Evolutionary conservation across 768 basidiomycete species (phyloP).

Genomic region (Dentipellis sp.): DNA sequence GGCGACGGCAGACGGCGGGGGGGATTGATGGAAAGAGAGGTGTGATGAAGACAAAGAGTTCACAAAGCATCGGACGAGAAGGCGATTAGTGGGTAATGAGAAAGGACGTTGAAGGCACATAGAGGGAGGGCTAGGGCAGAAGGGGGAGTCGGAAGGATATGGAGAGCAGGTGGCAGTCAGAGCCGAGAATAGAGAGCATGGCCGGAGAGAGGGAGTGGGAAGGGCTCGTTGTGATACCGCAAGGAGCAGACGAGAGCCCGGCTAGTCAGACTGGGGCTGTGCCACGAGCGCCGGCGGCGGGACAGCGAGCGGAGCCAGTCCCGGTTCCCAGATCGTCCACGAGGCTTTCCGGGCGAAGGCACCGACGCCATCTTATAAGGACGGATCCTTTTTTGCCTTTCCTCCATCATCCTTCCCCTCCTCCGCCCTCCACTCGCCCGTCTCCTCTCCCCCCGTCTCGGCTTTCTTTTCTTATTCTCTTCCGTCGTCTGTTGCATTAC

Average conservation of each 20-base stretch:
- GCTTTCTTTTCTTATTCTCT: slow-evolving; percentile 22
- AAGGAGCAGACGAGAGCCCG: not conserved
- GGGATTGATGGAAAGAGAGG: not conserved
- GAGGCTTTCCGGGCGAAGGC: no score
- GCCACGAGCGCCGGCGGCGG: no score
- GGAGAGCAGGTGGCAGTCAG: not conserved
- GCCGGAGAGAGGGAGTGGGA: not conserved
- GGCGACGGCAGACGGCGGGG: not conserved
- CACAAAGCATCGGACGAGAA: not conserved
- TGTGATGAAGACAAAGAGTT: no score
- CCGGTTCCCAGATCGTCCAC: no score
- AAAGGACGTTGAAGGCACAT: not conserved
- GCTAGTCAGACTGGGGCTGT: not conserved
- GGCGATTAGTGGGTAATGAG: not conserved
- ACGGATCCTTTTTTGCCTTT: slow-evolving; percentile 1
- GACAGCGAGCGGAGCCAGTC: no score
- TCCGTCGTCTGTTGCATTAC: slow-evolving; percentile 4
- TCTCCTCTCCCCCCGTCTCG: slow-evolving; percentile 18
- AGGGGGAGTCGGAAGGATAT: not conserved
- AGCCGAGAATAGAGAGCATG: not conserved
- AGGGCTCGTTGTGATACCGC: not conserved
- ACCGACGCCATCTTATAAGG: not conserved
- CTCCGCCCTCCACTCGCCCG: not conserved
- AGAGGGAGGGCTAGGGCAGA: not conserved
- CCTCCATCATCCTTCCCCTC: slow-evolving; percentile 11